Evolutionary conservation across 805 yeast genomes (phyloP), one percentile per base, ranked within the genome.

Genomic region (Brettanomyces bruxellensis): DNA sequence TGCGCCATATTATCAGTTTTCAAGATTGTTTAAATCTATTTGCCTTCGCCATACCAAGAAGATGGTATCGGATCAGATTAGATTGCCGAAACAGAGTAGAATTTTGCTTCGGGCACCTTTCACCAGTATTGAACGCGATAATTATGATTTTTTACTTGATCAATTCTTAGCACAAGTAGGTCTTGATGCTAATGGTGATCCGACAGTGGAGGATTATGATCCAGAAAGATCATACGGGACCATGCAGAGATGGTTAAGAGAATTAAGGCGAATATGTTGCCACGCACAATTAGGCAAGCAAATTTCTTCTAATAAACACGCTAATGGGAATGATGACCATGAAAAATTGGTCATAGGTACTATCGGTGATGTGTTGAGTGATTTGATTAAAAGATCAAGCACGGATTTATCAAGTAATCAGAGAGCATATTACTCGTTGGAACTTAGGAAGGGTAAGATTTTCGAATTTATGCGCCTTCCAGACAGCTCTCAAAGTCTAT

Each of bases 1-100:
- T 25, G 59, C 71, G 1, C 58, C 59, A 4, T 52, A 50, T 23
- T 57, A 59, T 22, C 78, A 77, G 44, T 73, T 83, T 49, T 60
- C 67, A 30, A 53, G 71, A 43, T 56, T 88, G 5, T 83, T 90
- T 69, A 64, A 67, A 6, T 44, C 58, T 0, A 57, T 83, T 5
- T 75, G 87, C 14, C 60, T 90, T 8, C 68, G 99, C 34, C 98
- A 93, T 59, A 84, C 96, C 1, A 89, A 88, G 55, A 74, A 79
- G 12, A 80, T 84, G 82, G 96, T 93, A 0, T 76, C 78, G 34
- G 72, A 77, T 41, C 95, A 91, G 55, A 79, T 93, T 13, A 59
- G 70, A 38, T 68, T 93, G 8, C 99, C 99, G 0, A 78, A 79
- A 0, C 99, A 93, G 59, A 71, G 72, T 3, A 71, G 95, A 44